phyloP scores from a whole-genome alignment of 257 asterid genomes.

The Petunia axillaris region DNA sequence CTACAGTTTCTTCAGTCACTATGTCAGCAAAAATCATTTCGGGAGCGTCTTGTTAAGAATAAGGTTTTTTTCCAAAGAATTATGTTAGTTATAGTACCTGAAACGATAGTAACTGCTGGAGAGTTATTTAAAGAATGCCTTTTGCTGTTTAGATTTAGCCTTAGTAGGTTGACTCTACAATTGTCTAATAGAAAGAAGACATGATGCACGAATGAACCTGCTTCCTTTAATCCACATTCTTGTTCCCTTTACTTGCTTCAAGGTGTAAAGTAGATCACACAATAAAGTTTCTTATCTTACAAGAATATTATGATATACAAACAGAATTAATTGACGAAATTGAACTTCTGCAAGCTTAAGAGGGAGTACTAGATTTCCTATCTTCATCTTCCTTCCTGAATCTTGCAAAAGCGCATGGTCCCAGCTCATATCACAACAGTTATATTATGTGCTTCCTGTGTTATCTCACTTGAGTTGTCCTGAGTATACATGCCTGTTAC shows the following conservation, averaged over 20 bases:
- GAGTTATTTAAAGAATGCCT: not conserved
- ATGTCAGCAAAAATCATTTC: slow-evolving; percentile 85
- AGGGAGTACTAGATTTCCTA: not conserved
- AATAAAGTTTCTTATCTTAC: not conserved
- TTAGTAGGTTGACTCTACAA: not conserved
- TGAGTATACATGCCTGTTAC: not conserved
- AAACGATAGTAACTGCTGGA: slow-evolving; percentile 18
- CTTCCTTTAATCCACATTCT: slow-evolving; percentile 12
- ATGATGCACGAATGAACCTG: slow-evolving; percentile 6
- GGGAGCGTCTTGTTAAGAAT: slow-evolving; percentile 84
- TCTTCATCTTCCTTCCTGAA: slow-evolving; percentile 15
- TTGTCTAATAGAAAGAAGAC: slow-evolving; percentile 3
- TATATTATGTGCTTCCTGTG: slow-evolving; percentile 6
- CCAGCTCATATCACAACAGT: slow-evolving; percentile 4
- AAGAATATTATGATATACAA: slow-evolving; percentile 7
- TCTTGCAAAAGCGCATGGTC: not conserved
- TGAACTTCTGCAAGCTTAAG: slow-evolving; percentile 17
- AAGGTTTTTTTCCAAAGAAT: slow-evolving; percentile 58
- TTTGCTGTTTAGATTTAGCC: slow-evolving; percentile 10
- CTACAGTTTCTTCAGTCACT: slow-evolving; percentile 83
- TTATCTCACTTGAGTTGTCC: not conserved
- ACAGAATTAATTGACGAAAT: slow-evolving; percentile 15
- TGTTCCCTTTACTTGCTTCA: slow-evolving; percentile 20
- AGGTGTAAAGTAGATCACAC: slow-evolving; percentile 16
- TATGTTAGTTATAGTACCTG: slow-evolving; percentile 16